Evolutionary conservation across 805 yeast genomes (phyloP).

Genomic region (Saccharomycopsis sp.): DNA sequence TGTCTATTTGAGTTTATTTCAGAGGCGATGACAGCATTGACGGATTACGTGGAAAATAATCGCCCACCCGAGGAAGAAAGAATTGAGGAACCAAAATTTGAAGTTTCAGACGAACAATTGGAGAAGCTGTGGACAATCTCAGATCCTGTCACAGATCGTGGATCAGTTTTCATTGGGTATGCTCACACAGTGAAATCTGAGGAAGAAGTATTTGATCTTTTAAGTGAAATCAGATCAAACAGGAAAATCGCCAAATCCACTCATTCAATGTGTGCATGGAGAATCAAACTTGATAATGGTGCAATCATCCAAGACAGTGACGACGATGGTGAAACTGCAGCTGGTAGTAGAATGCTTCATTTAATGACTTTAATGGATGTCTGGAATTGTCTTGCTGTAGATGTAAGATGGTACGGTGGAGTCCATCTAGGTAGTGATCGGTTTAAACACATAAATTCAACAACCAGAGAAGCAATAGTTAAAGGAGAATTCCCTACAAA

Average conservation of each 20-base stretch:
- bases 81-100: slow-evolving; percentile 24
- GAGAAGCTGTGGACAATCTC: slow-evolving; percentile 53
- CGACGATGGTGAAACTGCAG: slow-evolving; percentile 97
- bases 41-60: slow-evolving; percentile 31
- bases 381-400: slow-evolving; percentile 67
- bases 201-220: slow-evolving; percentile 53
- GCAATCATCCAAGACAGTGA: slow-evolving; percentile 62
- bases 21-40: slow-evolving; percentile 49
- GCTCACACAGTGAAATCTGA: slow-evolving; percentile 56
- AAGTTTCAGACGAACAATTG: slow-evolving; percentile 21
- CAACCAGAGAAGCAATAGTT: slow-evolving; percentile 78
- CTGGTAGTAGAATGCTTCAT: slow-evolving; percentile 83
- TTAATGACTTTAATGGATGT: slow-evolving; percentile 71
- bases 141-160: slow-evolving; percentile 74
- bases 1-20: slow-evolving; percentile 72
- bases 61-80: slow-evolving; percentile 13
- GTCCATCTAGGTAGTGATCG: slow-evolving; percentile 86
- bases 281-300: slow-evolving; percentile 52
- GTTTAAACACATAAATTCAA: slow-evolving; percentile 85
- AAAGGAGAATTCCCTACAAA: slow-evolving; percentile 46
- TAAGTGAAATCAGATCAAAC: slow-evolving; percentile 53
- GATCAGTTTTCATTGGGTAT: slow-evolving; percentile 78
- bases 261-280: slow-evolving; percentile 85
- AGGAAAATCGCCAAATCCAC: slow-evolving; percentile 57
- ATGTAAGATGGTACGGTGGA: slow-evolving; percentile 94